Evolutionary conservation across 2,329 filamentous ascomycete genomes (phyloP).

Genomic region (Eutypa lata): DNA sequence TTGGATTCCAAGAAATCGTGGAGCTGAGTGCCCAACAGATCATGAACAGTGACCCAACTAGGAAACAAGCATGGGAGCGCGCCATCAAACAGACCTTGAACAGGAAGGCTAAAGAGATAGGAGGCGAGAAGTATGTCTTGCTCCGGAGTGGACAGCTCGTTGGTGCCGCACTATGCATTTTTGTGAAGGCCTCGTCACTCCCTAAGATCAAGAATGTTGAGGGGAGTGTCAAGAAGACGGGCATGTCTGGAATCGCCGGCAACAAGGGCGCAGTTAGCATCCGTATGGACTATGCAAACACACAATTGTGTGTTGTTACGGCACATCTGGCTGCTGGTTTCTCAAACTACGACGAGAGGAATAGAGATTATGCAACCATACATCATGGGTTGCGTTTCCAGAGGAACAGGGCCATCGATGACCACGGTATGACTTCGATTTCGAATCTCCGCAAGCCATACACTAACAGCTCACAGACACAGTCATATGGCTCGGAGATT

Average conservation of each 20-base stretch:
- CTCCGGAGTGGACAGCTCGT: slow-evolving; percentile 91
- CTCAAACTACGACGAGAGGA: slow-evolving; percentile 93
- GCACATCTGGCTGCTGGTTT: slow-evolving; percentile 96
- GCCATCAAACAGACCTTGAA: slow-evolving; percentile 79
- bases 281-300: slow-evolving; percentile 90
- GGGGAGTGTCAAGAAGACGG: slow-evolving; percentile 88
- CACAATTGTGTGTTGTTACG: slow-evolving; percentile 90
- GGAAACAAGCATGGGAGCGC: slow-evolving; percentile 81
- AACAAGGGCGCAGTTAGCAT: slow-evolving; percentile 98
- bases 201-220: slow-evolving; percentile 93
- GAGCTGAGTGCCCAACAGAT: slow-evolving; percentile 96
- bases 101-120: slow-evolving; percentile 58
- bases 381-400: slow-evolving; percentile 86
- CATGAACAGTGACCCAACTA: slow-evolving; percentile 92
- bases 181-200: slow-evolving; percentile 76
- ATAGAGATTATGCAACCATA: slow-evolving; percentile 88
- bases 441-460: slow-evolving; percentile 1
- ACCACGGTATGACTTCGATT: slow-evolving; percentile 61
- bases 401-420: slow-evolving; percentile 83
- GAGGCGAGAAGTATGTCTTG: slow-evolving; percentile 79
- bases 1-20: slow-evolving; percentile 98
- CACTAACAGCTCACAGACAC: slow-evolving; percentile 46
- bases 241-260: slow-evolving; percentile 93
- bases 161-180: slow-evolving; percentile 87
- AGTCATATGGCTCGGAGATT: slow-evolving; percentile 94